A percentile compares a stretch with the other conserved stretches of the same genome.
Evolutionary conservation across 2,329 filamentous ascomycete genomes (phyloP).

Genomic region (Plectosphaerella plurivora): DNA sequence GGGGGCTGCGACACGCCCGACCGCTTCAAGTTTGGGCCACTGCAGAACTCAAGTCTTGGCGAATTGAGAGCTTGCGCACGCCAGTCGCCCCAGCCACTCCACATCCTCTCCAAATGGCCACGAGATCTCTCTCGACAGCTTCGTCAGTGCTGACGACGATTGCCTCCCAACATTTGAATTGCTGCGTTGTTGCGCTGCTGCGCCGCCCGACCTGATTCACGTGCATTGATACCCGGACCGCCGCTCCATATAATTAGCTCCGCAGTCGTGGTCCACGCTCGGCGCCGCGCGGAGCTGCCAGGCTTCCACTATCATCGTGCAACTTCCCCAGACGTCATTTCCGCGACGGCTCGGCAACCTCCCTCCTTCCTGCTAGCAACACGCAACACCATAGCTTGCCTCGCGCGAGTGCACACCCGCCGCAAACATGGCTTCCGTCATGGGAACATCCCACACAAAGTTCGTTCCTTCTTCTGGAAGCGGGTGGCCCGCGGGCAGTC

Average conservation of each 20-base stretch:
- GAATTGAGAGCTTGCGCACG: not conserved
- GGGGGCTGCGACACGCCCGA: too few species aligned
- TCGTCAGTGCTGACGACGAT: not conserved
- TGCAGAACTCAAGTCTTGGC: not conserved
- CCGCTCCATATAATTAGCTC: too few species aligned
- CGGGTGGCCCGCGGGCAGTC: not conserved
- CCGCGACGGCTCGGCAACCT: not conserved
- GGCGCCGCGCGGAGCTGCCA: not conserved
- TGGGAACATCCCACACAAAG: conserved; percentile 13
- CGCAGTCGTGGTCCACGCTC: not conserved
- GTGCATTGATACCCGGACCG: too few species aligned
- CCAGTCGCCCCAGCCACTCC: not conserved
- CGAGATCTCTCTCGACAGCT: not conserved
- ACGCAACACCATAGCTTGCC: not conserved
- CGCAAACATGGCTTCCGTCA: conserved; percentile 11
- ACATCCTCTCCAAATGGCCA: not conserved
- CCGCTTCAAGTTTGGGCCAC: not conserved
- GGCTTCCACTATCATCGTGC: not conserved
- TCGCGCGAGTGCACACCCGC: conserved; percentile 2
- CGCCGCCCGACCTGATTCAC: too few species aligned
- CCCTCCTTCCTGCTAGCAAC: not conserved
- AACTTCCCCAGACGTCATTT: not conserved
- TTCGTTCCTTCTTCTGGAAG: not conserved
- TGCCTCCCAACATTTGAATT: not conserved
- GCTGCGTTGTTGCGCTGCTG: too few species aligned